These are phyloP conservation scores for Tulasnella sp. DNA, from an alignment of 768 basidiomycete genomes.

Conservation along the genomic window DNA sequence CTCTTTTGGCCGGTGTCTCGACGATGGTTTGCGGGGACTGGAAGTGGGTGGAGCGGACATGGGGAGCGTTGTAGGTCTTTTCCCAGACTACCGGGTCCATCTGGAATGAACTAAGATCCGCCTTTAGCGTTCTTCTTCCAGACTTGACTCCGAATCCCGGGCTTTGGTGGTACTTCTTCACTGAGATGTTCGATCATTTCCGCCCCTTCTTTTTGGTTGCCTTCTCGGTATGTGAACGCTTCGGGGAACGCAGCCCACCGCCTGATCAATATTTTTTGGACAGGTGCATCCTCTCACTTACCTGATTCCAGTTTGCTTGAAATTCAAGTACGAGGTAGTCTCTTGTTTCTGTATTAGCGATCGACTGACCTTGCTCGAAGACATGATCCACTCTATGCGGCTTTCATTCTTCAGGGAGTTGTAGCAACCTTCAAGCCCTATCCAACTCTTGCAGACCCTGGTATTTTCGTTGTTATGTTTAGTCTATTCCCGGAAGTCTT, in stretches of 20 bases:
- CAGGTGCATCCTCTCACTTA: constrained; percentile 83
- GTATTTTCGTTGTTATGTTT: constrained; percentile 77
- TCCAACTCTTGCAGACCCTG: constrained; percentile 83
- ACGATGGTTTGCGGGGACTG: constrained; percentile 56
- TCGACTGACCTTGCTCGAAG: constrained; percentile 40
- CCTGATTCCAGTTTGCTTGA: constrained; percentile 76
- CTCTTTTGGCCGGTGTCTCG: constrained; percentile 48
- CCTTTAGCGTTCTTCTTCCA: constrained; percentile 65
- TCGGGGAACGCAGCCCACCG: background rate
- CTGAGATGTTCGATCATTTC: constrained; percentile 99
- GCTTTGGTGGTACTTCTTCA: constrained; percentile 99
- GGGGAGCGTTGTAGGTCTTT: constrained; percentile 71
- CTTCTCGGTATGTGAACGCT: constrained; percentile 63
- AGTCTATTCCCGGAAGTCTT: constrained; percentile 78
- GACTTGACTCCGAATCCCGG: constrained; percentile 93
- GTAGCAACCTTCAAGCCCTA: constrained; percentile 87
- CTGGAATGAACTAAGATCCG: background rate
- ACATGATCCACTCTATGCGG: constrained; percentile 78
- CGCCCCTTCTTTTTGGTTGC: constrained; percentile 91
- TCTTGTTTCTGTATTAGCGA: background rate
- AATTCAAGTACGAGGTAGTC: constrained; percentile 61
- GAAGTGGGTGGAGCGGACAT: constrained; percentile 71
- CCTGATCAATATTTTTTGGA: background rate
- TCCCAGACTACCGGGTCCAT: constrained; percentile 11
- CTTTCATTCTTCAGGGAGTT: constrained; percentile 70